A percentile compares a stretch with the other conserved stretches of the same genome.
Conservation (phyloP, 306 rosid genomes). For the Psophocarpus tetragonolobus region DNA sequence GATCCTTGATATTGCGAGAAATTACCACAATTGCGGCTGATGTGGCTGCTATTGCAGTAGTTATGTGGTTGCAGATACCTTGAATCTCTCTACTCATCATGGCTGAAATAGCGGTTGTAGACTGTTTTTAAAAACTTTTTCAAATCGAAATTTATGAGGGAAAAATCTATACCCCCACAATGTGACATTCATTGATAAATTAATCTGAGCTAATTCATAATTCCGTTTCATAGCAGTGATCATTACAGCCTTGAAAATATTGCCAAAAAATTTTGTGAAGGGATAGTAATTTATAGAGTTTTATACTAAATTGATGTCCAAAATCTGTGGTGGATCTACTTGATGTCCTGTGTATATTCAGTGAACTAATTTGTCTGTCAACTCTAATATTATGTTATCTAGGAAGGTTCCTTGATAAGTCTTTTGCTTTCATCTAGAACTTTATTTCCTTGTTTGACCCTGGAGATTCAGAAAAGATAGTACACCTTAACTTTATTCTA, state of each 20-base stretch:
- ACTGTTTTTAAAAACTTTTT: neutral
- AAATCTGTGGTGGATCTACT: neutral
- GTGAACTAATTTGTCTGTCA: neutral
- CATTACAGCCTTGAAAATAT: neutral
- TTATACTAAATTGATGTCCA: neutral
- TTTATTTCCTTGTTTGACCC: neutral
- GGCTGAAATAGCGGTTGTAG: neutral
- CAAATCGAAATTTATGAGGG: neutral
- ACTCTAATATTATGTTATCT: neutral
- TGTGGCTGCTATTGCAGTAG: neutral
- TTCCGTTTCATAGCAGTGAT: neutral
- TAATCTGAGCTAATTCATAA: neutral
- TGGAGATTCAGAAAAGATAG: neutral
- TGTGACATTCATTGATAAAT: neutral
- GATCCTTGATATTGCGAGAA: neutral
- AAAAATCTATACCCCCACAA: neutral
- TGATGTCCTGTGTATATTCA: neutral
- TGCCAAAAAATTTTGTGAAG: neutral
- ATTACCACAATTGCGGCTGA: neutral
- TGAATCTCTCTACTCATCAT: neutral
- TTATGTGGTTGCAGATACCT: neutral
- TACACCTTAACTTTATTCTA: neutral
- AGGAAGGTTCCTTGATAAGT: neutral
- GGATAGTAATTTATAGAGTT: neutral
- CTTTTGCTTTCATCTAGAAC: neutral